phyloP scores from a whole-genome alignment of 2,329 filamentous ascomycete species.

The Epichloe sp. region DNA sequence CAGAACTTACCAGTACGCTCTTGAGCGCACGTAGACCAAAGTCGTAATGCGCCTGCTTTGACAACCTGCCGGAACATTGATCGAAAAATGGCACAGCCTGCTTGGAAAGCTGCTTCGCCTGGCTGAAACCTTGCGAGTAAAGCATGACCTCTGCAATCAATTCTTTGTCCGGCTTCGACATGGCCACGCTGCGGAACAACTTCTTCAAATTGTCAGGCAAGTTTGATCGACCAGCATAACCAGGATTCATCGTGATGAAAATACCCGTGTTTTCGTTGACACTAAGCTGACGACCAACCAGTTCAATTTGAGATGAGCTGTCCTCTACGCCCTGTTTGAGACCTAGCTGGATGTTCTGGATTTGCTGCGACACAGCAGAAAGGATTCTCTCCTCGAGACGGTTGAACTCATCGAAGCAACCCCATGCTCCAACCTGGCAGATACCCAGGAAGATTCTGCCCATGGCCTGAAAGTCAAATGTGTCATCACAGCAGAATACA shows the following conservation, averaged over 20 bases:
- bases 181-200: conserved; percentile 95
- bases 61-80: conserved; percentile 64
- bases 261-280: conserved; percentile 93
- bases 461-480: conserved; percentile 99
- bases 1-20: conserved; percentile 95
- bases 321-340: conserved; percentile 75
- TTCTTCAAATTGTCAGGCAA: conserved; percentile 99
- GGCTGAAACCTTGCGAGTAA: conserved; percentile 97
- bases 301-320: conserved; percentile 77
- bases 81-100: conserved; percentile 99
- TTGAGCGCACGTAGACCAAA: conserved; percentile 96
- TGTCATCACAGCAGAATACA: conserved; percentile 99
- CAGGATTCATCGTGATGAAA: conserved; percentile 99
- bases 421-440: conserved; percentile 97
- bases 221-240: conserved; percentile 95
- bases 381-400: conserved; percentile 94
- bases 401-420: conserved; percentile 99
- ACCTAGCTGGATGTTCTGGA: conserved; percentile 97
- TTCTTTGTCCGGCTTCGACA: conserved; percentile 99
- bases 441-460: conserved; percentile 98
- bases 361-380: conserved; percentile 96
- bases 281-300: conserved; percentile 78
- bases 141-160: conserved; percentile 99
- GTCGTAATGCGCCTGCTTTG: conserved; percentile 97
- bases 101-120: conserved; percentile 85